Evolutionary conservation across 306 rosid species (phyloP), one percentile per base, ranked within the genome.

Genomic region (Cicer pinnatifidum): DNA sequence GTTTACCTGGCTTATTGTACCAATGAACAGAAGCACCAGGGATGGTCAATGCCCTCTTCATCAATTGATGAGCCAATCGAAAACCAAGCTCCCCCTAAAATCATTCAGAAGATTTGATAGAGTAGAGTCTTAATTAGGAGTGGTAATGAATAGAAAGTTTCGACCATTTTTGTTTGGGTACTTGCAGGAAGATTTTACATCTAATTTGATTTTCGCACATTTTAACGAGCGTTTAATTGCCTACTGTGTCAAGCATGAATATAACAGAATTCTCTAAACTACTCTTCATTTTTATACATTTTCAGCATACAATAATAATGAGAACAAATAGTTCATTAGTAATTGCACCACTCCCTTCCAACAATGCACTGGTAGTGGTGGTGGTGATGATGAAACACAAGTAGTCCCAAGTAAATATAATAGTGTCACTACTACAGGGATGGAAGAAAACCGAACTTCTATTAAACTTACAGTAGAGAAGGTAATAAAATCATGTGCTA

Each of bases 1-100:
- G 28, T 80, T 81, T 58, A 89, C 99, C 99, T 81, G 97, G 91
- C 72, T 94, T 91, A 62, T 91, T 89, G 75, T 94, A 94, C 99
- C 99, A 94, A 90, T 91, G 96, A 74, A 94, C 88, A 75, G 89
- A 70, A 17, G 96, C 95, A 53, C 96, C 88, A 13, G 92, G 85
- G 73, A 85, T 76, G 33, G 78, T 23, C 84, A 89, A 64, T 43
- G 96, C 89, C 82, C 88, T 89, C 74, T 52, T 78, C 51, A 89
- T 89, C 71, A 89, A 80, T 81, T 88, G 87, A 82, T 87, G 85
- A 46, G 97, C 98, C 83, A 87, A 73, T 43, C 10, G 58, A 82
- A 91, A 87, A 82, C 94, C 97, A 80, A 63, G 77, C 73, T 89
- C 94, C 80, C 96, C 97, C 92, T 89, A 58, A 64, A 83, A 82